These are phyloP conservation scores for Saprolegnia diclina DNA, from an alignment of 352 stramenopile genomes.

Conservation along the genomic window DNA sequence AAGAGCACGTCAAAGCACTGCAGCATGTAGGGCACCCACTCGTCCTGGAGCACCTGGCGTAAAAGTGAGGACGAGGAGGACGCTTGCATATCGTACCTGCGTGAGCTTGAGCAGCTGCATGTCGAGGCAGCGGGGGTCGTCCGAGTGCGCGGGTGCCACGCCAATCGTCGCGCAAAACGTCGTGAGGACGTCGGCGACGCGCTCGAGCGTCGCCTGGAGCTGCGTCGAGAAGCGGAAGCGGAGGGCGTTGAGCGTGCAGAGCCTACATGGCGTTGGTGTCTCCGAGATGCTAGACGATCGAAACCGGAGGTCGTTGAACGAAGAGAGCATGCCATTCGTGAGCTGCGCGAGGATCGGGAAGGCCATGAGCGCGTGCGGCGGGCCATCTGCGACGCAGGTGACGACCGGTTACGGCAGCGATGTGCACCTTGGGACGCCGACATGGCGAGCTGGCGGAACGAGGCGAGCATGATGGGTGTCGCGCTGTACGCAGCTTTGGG, in stretches of 20 bases:
- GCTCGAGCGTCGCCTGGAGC: neutral
- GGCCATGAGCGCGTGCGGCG: conserved; percentile 75
- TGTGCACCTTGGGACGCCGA: conserved; percentile 26
- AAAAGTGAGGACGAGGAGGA: neutral
- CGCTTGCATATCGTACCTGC: neutral
- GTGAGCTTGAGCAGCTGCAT: conserved; percentile 7
- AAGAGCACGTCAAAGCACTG: conserved; percentile 11
- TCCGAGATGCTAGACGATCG: too few species aligned
- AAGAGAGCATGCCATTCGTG: conserved; percentile 71
- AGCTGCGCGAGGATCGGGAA: conserved; percentile 82
- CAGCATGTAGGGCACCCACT: conserved; percentile 12
- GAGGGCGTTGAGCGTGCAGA: conserved; percentile 7
- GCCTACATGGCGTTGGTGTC: too few species aligned
- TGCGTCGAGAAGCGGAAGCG: conserved; percentile 4
- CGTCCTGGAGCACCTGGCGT: conserved; percentile 2
- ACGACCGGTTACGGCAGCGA: neutral
- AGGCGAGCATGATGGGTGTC: conserved; percentile 64
- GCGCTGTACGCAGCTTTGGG: conserved; percentile 30
- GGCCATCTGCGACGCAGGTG: conserved; percentile 36
- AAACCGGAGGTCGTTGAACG: conserved; percentile 75
- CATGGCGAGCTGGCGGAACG: conserved; percentile 39
- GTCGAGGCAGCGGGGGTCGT: neutral
- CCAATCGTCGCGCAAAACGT: neutral
- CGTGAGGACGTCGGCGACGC: neutral
- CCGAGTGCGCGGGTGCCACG: neutral